Conservation (phyloP, 306 rosid species). For the Cucumis cinereus region DNA sequence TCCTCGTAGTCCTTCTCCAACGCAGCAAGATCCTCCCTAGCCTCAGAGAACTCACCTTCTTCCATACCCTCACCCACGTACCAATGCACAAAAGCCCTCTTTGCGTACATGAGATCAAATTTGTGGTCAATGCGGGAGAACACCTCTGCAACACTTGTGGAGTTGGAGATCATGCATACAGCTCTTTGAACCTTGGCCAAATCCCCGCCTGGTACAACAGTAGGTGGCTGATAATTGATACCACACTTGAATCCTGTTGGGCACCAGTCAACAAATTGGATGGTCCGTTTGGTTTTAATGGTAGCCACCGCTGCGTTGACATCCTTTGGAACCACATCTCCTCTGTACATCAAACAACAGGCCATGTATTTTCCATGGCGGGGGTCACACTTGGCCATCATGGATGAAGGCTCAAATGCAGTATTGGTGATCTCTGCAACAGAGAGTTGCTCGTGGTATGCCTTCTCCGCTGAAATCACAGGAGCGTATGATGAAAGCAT, state of each 20-base stretch:
- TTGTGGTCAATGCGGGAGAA: slow-evolving; percentile 76
- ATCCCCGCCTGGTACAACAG: not conserved
- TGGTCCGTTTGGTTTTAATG: not conserved
- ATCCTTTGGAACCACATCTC: not conserved
- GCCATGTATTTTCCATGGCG: not conserved
- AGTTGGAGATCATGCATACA: slow-evolving; percentile 87
- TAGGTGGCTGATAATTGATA: not conserved
- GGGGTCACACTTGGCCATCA: not conserved
- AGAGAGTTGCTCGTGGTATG: not conserved
- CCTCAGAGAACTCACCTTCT: slow-evolving; percentile 92
- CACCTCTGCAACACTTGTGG: slow-evolving; percentile 86
- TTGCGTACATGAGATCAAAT: slow-evolving; percentile 85
- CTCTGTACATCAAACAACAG: not conserved
- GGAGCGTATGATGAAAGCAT: not conserved
- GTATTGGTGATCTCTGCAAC: not conserved
- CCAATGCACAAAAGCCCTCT: slow-evolving; percentile 95
- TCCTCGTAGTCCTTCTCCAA: slow-evolving; percentile 87
- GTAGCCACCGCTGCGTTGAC: not conserved
- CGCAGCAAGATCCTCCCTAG: slow-evolving; percentile 93
- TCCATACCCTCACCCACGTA: slow-evolving; percentile 87
- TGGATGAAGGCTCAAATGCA: not conserved
- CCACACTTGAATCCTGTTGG: not conserved
- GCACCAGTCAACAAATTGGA: not conserved
- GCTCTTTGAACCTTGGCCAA: slow-evolving; percentile 46
- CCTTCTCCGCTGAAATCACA: not conserved